Evolutionary conservation across 441 rosid genomes (phyloP).

Genomic region (Erodium chrysanthum): DNA sequence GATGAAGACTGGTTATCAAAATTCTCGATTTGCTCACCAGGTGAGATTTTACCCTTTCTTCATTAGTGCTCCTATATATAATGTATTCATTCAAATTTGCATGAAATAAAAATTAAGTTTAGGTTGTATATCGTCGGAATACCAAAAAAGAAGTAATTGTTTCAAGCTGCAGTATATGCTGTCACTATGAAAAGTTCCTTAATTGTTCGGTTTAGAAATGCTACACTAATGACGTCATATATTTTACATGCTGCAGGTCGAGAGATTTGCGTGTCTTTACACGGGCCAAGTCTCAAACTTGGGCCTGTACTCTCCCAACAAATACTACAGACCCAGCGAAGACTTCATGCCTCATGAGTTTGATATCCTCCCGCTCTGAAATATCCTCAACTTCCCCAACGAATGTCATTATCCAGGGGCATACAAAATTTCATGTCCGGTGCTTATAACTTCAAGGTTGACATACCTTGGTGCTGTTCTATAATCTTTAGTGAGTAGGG

Average conservation of each 20-base stretch:
- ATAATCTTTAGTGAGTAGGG: too few species aligned
- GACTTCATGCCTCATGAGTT: slow-evolving; percentile 97
- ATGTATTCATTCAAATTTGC: too few species aligned
- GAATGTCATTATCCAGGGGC: neutral
- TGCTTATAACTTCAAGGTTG: too few species aligned
- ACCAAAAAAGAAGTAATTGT: too few species aligned
- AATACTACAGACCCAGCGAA: slow-evolving; percentile 86
- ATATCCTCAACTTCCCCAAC: slow-evolving; percentile 11
- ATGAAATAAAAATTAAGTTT: too few species aligned
- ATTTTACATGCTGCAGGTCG: slow-evolving; percentile 47
- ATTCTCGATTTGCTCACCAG: slow-evolving; percentile 98
- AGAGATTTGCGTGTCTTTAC: slow-evolving; percentile 96
- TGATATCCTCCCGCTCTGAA: slow-evolving; percentile 38
- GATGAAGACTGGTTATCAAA: slow-evolving; percentile 97
- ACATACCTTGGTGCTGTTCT: too few species aligned
- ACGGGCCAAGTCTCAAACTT: slow-evolving; percentile 89
- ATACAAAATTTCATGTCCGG: neutral
- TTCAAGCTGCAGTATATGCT: too few species aligned
- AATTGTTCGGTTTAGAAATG: too few species aligned
- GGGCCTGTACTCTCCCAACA: slow-evolving; percentile 84
- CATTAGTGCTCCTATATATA: too few species aligned
- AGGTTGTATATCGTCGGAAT: too few species aligned
- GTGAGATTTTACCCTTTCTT: slow-evolving; percentile 19
- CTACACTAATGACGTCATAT: neutral
- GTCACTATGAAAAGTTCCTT: too few species aligned